phyloP scores from a whole-genome alignment of 2,329 filamentous ascomycete genomes.

The Sporothrix brunneoviolacea region DNA sequence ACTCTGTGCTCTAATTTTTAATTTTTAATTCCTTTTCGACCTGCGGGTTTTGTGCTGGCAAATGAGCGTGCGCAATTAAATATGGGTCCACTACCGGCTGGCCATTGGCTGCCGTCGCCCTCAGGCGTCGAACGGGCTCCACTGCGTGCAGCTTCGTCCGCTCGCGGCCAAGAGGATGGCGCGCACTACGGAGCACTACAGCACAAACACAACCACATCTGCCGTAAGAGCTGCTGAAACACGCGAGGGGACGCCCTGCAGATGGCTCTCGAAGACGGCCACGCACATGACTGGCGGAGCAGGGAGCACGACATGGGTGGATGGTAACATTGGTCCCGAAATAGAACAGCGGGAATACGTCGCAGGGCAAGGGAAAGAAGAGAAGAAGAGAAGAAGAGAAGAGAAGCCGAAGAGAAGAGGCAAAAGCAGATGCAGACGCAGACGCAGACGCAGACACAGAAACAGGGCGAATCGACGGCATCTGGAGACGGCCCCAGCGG shows the following conservation, averaged over 20 bases:
- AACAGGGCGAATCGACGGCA: background rate
- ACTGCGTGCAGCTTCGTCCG: no score
- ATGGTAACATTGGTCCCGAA: constrained; percentile 8
- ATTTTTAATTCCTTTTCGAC: no score
- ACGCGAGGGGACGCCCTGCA: constrained; percentile 8
- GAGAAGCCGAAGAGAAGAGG: background rate
- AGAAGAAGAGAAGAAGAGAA: background rate
- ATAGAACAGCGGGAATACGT: constrained; percentile 12
- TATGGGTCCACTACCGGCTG: background rate
- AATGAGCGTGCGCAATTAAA: background rate
- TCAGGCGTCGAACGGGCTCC: no score
- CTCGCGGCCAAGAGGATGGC: no score
- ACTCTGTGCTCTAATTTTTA: no score
- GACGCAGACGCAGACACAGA: background rate
- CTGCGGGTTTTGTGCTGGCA: background rate
- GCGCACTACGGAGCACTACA: no score
- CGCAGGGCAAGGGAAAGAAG: background rate
- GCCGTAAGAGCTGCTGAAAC: constrained; percentile 13
- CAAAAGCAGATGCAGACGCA: background rate
- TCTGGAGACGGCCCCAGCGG: no score
- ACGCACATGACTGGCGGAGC: constrained; percentile 6
- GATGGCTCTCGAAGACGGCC: background rate
- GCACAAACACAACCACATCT: no score
- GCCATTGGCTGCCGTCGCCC: background rate
- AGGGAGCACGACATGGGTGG: constrained; percentile 10